These are phyloP conservation scores for Solanum arcanum DNA, from an alignment of 257 asterid species.

Conservation along the genomic window DNA sequence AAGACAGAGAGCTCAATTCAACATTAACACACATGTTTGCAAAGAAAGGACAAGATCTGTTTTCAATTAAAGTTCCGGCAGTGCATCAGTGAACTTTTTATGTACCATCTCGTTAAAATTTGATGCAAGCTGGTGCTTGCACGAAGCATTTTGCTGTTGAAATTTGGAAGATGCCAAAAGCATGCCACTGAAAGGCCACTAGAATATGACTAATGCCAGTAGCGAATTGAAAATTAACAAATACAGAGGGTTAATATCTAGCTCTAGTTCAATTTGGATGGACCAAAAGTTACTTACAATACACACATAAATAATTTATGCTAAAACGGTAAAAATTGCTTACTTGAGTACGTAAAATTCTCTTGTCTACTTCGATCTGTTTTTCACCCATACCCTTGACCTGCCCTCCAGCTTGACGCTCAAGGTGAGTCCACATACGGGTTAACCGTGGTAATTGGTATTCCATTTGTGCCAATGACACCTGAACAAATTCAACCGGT, in stretches of 20 bases:
- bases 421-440: slow-evolving; percentile 96
- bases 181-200: neutral
- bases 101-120: neutral
- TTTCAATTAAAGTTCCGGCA: neutral
- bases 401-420: slow-evolving; percentile 98
- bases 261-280: neutral
- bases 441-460: slow-evolving; percentile 91
- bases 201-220: neutral
- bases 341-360: slow-evolving; percentile 91
- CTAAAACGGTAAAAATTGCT: slow-evolving; percentile 13
- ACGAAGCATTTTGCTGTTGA: neutral
- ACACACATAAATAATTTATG: neutral
- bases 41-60: neutral
- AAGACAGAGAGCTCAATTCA: neutral
- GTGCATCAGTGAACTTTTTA: neutral
- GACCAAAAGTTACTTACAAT: neutral
- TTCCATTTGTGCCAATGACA: slow-evolving; percentile 93
- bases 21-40: neutral
- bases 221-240: neutral
- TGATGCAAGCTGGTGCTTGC: neutral
- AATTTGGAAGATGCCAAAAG: neutral
- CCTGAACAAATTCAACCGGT: slow-evolving; percentile 30
- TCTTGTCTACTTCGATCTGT: slow-evolving; percentile 96
- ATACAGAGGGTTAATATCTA: neutral
- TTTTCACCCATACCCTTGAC: slow-evolving; percentile 99